Evolutionary conservation across 345 rosid genomes (phyloP), one percentile per base, ranked within the genome.

Genomic region (Aquilaria yunnanensis): DNA sequence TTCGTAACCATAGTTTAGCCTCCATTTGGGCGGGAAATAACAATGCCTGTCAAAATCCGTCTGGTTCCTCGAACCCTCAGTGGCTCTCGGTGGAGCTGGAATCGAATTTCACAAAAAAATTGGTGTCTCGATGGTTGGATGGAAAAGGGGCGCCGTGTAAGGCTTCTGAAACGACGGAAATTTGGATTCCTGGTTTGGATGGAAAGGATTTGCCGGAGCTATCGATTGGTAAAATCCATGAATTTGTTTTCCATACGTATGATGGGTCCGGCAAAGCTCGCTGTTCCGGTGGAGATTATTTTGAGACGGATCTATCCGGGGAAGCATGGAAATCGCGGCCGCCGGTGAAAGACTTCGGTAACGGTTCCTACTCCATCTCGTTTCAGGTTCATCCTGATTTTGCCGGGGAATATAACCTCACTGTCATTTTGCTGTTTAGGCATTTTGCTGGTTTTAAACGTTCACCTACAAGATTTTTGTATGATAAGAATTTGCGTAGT

Each of bases 311-410:
- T 70, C 88, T 94, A 59, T 86, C 96, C 2, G 96, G 99, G 1
- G 88, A 80, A 60, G 72, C 78, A 23, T 94, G 99, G 97, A 94
- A 88, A 68, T 90, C 95, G 0, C 66, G 96, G 69, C 97, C 99
- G 14, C 69, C 72, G 51, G 82, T 94, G 54, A 86, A 72, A 69
- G 97, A 94, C 70, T 85, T 88, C 31, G 87, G 84, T 23, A 82
- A 94, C 57, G 99, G 97, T 47, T 77, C 85, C 4, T 94, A 94
- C 74, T 80, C 85, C 0, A 33, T 88, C 59, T 80, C 80, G 10
- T 75, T 94, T 57, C 99, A 90, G 61, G 93, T 90, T 54, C 97
- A 94, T 83, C 97, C 88, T 3, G 91, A 94, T 75, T 94, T 90
- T 62, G 67, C 71, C 16, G 99, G 96, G 62, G 81, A 77, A 0